phyloP scores from a whole-genome alignment of 2,329 filamentous ascomycete species.

The Stylonectria norvegica region DNA sequence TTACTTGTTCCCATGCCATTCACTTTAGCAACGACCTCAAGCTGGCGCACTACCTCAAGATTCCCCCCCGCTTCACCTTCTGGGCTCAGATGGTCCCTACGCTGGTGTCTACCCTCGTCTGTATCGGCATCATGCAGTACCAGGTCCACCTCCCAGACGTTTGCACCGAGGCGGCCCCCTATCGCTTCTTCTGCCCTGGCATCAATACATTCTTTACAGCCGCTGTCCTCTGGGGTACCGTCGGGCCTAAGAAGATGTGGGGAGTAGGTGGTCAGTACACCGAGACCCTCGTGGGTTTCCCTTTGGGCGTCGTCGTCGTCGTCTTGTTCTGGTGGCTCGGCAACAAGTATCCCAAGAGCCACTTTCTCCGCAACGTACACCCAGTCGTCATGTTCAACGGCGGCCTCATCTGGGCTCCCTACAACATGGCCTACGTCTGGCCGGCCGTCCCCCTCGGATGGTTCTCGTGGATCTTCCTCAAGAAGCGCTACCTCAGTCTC shows the following conservation, averaged over 20 bases:
- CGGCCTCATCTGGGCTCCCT: slow-evolving; percentile 39
- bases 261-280: slow-evolving; percentile 35
- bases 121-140: slow-evolving; percentile 36
- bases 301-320: slow-evolving; percentile 36
- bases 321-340: slow-evolving; percentile 35
- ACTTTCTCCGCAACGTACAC: slow-evolving; percentile 38
- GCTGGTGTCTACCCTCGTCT: slow-evolving; percentile 33
- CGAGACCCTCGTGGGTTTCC: slow-evolving; percentile 37
- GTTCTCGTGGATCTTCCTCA: slow-evolving; percentile 47
- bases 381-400: slow-evolving; percentile 38
- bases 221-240: slow-evolving; percentile 40
- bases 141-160: slow-evolving; percentile 36
- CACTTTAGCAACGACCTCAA: slow-evolving; percentile 36
- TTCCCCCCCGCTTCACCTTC: slow-evolving; percentile 36
- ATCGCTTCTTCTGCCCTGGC: slow-evolving; percentile 36
- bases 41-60: slow-evolving; percentile 45
- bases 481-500: slow-evolving; percentile 42
- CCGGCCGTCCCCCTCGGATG: slow-evolving; percentile 46
- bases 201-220: slow-evolving; percentile 39
- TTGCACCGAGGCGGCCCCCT: slow-evolving; percentile 35
- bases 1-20: slow-evolving; percentile 35
- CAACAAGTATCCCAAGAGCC: slow-evolving; percentile 31
- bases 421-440: slow-evolving; percentile 45
- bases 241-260: slow-evolving; percentile 38
- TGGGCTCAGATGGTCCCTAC: slow-evolving; percentile 35